Percentiles rank a stretch among this genome's conserved stretches.
Evolutionary conservation across 305 asterid species (phyloP).

Genomic region (Lippia alba): DNA sequence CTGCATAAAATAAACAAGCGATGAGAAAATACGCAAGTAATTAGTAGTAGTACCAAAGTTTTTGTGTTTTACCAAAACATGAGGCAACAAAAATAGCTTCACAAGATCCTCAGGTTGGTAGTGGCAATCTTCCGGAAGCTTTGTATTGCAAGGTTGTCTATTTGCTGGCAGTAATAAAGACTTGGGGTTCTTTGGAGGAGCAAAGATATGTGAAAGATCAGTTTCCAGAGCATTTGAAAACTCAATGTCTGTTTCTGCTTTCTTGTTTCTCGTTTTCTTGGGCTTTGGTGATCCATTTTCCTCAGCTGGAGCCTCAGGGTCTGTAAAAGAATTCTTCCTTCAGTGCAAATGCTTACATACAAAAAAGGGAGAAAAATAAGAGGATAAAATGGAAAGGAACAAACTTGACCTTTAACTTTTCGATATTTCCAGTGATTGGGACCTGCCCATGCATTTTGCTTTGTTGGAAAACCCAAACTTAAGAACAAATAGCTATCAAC

Average conservation of each 20-base stretch:
- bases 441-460: slow-evolving; percentile 98
- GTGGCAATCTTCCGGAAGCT: slow-evolving; percentile 98
- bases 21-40: not conserved
- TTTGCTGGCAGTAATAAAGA: slow-evolving; percentile 74
- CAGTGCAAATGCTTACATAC: slow-evolving; percentile 13
- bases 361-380: not conserved
- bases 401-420: slow-evolving; percentile 68
- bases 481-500: slow-evolving; percentile 76
- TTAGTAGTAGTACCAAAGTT: not conserved
- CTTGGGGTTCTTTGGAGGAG: slow-evolving; percentile 89
- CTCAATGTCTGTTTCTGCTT: slow-evolving; percentile 67
- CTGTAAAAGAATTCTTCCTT: slow-evolving; percentile 44
- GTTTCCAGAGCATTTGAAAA: slow-evolving; percentile 59
- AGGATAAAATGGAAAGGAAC: slow-evolving; percentile 22
- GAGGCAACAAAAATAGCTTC: slow-evolving; percentile 87
- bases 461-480: slow-evolving; percentile 79
- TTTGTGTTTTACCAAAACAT: slow-evolving; percentile 65
- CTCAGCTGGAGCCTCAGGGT: slow-evolving; percentile 52
- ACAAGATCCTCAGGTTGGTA: slow-evolving; percentile 97
- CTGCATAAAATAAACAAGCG: slow-evolving; percentile 50
- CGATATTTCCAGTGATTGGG: slow-evolving; percentile 95
- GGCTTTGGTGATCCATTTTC: slow-evolving; percentile 69
- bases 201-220: slow-evolving; percentile 66
- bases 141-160: slow-evolving; percentile 70
- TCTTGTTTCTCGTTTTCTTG: slow-evolving; percentile 67